Conservation (phyloP, 108 stramenopile genomes). For the Cyclotella cryptica region DNA sequence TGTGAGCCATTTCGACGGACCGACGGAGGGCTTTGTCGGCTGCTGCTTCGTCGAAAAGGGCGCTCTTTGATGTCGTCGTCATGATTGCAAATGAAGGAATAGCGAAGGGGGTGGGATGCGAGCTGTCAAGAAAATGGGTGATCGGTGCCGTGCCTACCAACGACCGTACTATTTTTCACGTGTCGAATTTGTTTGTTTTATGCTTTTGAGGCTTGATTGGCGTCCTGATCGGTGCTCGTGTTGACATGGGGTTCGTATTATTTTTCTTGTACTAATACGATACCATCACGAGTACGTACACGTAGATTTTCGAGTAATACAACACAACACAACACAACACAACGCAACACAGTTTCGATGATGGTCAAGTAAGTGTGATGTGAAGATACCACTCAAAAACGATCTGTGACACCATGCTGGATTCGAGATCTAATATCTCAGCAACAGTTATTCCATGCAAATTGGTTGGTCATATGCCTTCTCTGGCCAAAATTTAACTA, state of each 20-base stretch:
- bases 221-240: neutral
- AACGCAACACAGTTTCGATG: no score
- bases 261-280: neutral
- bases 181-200: neutral
- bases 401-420: no score
- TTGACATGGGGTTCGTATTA: neutral
- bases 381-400: no score
- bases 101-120: neutral
- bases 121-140: neutral
- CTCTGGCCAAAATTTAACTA: no score
- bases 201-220: neutral
- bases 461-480: no score
- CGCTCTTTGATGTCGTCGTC: neutral
- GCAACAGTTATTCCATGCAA: no score
- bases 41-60: neutral
- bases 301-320: no score
- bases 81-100: neutral
- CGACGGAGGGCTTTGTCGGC: conserved; percentile 2
- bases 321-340: no score
- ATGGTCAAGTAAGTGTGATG: no score
- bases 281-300: no score
- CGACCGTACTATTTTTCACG: no score
- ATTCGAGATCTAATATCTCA: no score
- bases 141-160: neutral
- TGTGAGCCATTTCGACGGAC: neutral